Conservation (phyloP, 192 early-diverging fungal species). For the Borealophlyctis nickersoniae region DNA sequence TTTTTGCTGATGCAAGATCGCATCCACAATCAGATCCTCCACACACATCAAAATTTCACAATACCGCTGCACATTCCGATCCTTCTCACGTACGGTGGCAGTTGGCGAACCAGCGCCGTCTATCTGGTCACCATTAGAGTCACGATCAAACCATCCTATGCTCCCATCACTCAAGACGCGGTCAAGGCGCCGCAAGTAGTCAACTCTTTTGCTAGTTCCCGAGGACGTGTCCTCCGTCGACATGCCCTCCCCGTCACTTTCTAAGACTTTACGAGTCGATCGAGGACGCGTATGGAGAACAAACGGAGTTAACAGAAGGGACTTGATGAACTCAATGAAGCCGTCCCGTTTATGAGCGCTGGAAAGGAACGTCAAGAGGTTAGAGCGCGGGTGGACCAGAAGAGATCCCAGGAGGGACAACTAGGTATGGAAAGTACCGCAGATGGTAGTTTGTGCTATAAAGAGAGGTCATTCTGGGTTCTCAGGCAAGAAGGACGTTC, state of each 20-base stretch:
- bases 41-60: conserved; percentile 76
- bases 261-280: conserved; percentile 3
- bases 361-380: conserved; percentile 11
- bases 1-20: conserved; percentile 47
- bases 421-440: not conserved
- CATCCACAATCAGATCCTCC: conserved; percentile 74
- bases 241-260: not conserved
- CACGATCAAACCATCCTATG: conserved; percentile 1
- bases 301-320: conserved; percentile 80
- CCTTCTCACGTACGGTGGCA: conserved; percentile 19
- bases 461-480: conserved; percentile 37
- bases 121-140: not conserved
- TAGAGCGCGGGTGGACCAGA: not conserved
- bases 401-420: conserved; percentile 16
- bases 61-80: conserved; percentile 67
- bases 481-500: too few relatives aligned
- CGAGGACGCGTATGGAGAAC: conserved; percentile 64
- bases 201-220: not conserved
- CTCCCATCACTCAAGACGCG: not conserved
- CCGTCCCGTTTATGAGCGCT: conserved; percentile 85
- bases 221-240: not conserved
- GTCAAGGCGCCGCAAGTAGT: not conserved
- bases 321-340: conserved; percentile 88
- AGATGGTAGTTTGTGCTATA: conserved; percentile 34
- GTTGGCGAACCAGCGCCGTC: not conserved